Conservation (phyloP, 768 basidiomycete species). For the Suillus weaverae region DNA sequence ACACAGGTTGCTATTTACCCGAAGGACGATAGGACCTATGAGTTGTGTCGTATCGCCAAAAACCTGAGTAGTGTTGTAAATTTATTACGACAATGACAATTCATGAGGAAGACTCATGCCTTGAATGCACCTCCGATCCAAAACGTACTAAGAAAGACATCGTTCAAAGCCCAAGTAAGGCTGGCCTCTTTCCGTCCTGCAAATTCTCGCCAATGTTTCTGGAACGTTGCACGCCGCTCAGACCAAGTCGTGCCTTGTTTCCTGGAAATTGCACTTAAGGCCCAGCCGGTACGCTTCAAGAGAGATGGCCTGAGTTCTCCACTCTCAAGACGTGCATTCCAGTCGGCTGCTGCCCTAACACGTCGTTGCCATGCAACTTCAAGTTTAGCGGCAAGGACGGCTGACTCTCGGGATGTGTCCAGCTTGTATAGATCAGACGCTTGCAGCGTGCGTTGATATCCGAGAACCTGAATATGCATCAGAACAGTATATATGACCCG, state of each 20-base stretch:
- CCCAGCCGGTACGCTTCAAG: slow-evolving; percentile 41
- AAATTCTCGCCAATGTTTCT: slow-evolving; percentile 45
- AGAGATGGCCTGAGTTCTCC: slow-evolving; percentile 46
- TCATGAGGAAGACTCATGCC: slow-evolving; percentile 26
- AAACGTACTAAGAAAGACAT: slow-evolving; percentile 55
- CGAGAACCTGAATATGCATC: slow-evolving; percentile 42
- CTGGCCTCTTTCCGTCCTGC: slow-evolving; percentile 50
- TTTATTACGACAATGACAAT: neutral
- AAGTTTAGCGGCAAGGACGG: slow-evolving; percentile 49
- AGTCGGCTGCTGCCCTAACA: slow-evolving; percentile 47
- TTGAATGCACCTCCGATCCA: slow-evolving; percentile 67
- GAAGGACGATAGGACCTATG: slow-evolving; percentile 64
- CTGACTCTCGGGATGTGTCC: slow-evolving; percentile 49
- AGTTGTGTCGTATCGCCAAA: slow-evolving; percentile 60
- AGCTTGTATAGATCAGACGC: slow-evolving; percentile 78
- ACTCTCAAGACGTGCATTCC: slow-evolving; percentile 50
- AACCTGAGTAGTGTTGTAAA: slow-evolving; percentile 37
- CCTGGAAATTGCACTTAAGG: slow-evolving; percentile 19
- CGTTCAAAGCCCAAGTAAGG: slow-evolving; percentile 60
- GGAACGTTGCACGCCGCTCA: slow-evolving; percentile 31
- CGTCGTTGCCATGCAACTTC: slow-evolving; percentile 55
- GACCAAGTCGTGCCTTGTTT: slow-evolving; percentile 19
- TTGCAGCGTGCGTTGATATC: slow-evolving; percentile 72
- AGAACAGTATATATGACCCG: neutral
- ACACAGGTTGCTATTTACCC: slow-evolving; percentile 34